Evolutionary conservation across 1,139 yeast species (phyloP).

Genomic region (Scheffersomyces segobiensis): DNA sequence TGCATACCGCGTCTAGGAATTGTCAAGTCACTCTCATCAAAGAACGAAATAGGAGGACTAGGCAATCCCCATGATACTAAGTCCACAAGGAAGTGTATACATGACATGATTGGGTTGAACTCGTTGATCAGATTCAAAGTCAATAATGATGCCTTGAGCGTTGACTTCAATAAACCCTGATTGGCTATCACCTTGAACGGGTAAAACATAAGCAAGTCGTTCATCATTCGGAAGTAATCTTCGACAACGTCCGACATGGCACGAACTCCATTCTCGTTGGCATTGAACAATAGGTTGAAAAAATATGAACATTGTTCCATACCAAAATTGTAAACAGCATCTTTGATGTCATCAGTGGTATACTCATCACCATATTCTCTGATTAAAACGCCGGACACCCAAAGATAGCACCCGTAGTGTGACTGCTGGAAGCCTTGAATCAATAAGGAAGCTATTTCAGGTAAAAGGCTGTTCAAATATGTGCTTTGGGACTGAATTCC

Average conservation of each 20-base stretch:
- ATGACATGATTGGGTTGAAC: constrained; percentile 67
- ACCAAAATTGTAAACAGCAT: constrained; percentile 50
- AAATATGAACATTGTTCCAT: constrained; percentile 46
- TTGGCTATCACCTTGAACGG: constrained; percentile 65
- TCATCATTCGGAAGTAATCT: constrained; percentile 83
- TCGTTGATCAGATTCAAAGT: constrained; percentile 60
- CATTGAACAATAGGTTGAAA: constrained; percentile 29
- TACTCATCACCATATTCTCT: constrained; percentile 74
- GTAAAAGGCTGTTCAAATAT: constrained; percentile 63
- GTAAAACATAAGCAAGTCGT: constrained; percentile 76
- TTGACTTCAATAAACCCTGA: constrained; percentile 55
- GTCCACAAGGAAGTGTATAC: constrained; percentile 77
- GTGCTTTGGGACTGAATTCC: constrained; percentile 67
- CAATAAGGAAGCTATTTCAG: constrained; percentile 61
- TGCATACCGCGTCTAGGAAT: constrained; percentile 53
- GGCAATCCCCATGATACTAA: constrained; percentile 81
- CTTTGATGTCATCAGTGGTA: constrained; percentile 34
- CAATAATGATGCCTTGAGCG: constrained; percentile 61
- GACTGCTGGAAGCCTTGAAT: constrained; percentile 69
- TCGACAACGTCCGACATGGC: constrained; percentile 76
- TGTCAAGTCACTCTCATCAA: constrained; percentile 44
- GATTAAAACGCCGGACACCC: constrained; percentile 86
- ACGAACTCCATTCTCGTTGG: constrained; percentile 26
- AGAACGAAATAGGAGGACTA: constrained; percentile 74
- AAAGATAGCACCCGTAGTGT: constrained; percentile 78